Conservation (phyloP, 306 rosid genomes). For the Herpetospermum pedunculosum region DNA sequence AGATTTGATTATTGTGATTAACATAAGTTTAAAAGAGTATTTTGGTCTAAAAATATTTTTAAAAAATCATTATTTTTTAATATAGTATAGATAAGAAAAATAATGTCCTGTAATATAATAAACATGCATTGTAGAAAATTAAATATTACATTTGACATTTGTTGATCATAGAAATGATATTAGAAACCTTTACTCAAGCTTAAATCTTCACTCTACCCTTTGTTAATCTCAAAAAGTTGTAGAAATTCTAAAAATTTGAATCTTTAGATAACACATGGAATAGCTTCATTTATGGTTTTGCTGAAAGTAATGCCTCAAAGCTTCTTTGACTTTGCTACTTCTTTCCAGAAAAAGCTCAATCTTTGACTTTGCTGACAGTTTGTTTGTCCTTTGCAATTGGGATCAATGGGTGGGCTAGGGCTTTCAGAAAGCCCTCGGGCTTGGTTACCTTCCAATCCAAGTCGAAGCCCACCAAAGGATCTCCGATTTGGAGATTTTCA, state of each 20-base stretch:
- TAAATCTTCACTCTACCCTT: no score
- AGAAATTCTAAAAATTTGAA: not conserved
- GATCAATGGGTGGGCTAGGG: not conserved
- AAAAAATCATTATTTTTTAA: no score
- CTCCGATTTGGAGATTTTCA: not conserved
- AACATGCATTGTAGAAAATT: no score
- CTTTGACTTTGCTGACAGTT: not conserved
- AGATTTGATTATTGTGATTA: no score
- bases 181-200: no score
- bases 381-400: not conserved
- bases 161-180: no score
- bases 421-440: not conserved
- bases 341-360: not conserved
- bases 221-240: no score
- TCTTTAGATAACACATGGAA: not conserved
- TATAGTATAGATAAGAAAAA: no score
- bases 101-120: no score
- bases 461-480: not conserved
- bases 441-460: not conserved
- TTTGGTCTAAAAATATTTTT: no score
- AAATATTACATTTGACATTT: no score
- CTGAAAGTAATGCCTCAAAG: not conserved
- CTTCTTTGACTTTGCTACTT: not conserved
- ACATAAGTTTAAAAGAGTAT: no score
- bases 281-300: not conserved